phyloP scores from a whole-genome alignment of 345 rosid genomes.

The Raphanus raphanistrum region DNA sequence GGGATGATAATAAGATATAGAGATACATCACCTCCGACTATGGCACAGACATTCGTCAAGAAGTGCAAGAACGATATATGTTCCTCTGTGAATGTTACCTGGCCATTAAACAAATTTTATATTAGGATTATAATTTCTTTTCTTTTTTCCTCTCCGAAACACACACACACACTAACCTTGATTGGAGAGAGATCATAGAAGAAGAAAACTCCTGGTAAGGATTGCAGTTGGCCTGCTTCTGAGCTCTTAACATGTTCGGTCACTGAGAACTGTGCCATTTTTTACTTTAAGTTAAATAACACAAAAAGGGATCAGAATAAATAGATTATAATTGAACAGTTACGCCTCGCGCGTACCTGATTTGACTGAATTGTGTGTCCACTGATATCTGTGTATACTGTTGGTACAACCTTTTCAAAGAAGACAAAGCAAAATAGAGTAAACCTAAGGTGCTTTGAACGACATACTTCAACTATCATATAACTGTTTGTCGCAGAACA shows the following conservation, averaged over 20 bases:
- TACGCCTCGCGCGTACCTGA: slow-evolving; percentile 50
- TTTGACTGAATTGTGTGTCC: slow-evolving; percentile 84
- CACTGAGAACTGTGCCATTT: slow-evolving; percentile 70
- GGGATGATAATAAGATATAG: not conserved
- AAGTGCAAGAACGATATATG: slow-evolving; percentile 92
- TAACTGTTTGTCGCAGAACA: not conserved
- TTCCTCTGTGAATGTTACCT: slow-evolving; percentile 84
- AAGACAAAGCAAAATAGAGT: not conserved
- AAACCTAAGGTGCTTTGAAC: not conserved
- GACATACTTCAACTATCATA: not conserved
- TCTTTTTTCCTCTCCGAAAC: not conserved
- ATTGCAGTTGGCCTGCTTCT: slow-evolving; percentile 63
- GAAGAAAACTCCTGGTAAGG: slow-evolving; percentile 91
- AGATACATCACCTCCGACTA: slow-evolving; percentile 75
- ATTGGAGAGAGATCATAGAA: slow-evolving; percentile 98
- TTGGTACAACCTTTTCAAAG: slow-evolving; percentile 71
- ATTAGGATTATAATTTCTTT: not conserved
- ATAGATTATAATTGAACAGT: not conserved
- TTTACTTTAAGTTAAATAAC: slow-evolving; percentile 1
- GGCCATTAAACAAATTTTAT: not conserved
- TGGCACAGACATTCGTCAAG: slow-evolving; percentile 87
- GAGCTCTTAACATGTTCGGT: slow-evolving; percentile 80
- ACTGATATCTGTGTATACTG: slow-evolving; percentile 75
- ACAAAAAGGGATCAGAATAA: slow-evolving; percentile 1
- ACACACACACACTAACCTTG: slow-evolving; percentile 55